Base-by-base conservation (phyloP, 495 filamentous ascomycete species). In the Hypoxylon fuscum region DNA sequence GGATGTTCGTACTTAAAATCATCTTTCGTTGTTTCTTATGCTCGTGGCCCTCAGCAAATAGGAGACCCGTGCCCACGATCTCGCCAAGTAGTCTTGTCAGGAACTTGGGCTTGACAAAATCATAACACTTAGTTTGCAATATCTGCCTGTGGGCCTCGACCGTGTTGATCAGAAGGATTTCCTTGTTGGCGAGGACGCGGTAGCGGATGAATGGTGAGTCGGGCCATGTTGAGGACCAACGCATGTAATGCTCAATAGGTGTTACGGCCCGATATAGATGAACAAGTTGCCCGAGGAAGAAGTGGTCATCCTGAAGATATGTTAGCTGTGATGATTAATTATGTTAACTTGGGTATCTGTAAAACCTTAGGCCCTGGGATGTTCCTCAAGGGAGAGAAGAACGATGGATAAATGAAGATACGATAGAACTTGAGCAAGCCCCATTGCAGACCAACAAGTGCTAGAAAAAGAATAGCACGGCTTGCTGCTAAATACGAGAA, bases 71-170 rank as follows among this genome's bases (percentile, higher is more conserved):
- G 11, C 72, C 72, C 20, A 57, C 46, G 21, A 74, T 62, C 38
- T 71, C 61, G 12, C 59, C 62, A 3, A 74, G 40, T 23, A 59
- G 48, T 5, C 63, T 62, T 7, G 23, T 11, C 15, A 71, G 29
- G 40, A 73, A 48, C 5, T 38, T 51, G 5, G 72, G 70, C 44
- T 74, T 74, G 9, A 35, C 37, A 23, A 74, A 74, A 3, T 45
- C 50, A 34, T 74, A 73, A 43, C 64, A 69, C 15, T 72, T 35
- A 9, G 65, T 70, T 35, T 59, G 55, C n/a, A 72, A 31, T 14
- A 74, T 61, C 48, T 74, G 70, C 32, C 64, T 68, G 47, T 63
- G 56, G 6, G 68, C 71, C 29, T 70, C 62, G 32, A 62, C 53
- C 5, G 57, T 70, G 55, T 60, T 68, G 11, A 73, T 62, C 2